Evolutionary conservation across 1,284 basidiomycete genomes (phyloP), one percentile per base, ranked within the genome.

Genomic region (Veloboletus limbatus): DNA sequence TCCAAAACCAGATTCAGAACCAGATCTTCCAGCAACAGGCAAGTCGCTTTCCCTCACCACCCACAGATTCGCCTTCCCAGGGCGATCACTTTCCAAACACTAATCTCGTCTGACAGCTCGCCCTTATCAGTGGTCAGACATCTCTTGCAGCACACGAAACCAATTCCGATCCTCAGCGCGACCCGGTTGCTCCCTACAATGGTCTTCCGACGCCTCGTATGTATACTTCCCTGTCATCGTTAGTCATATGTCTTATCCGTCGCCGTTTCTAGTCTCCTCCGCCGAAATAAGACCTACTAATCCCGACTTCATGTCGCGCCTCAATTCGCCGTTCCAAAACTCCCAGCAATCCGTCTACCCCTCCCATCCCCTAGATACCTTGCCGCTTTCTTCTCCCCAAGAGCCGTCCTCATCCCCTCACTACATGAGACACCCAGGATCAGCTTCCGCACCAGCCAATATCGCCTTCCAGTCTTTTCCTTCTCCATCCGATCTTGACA

Each of bases 11-110:
- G 69, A 88, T 91, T 47, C 88, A 90, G 63, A 81, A 80, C 47
- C 85, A 89, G 71, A 88, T 91, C 48, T 85, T 91, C 47, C 88
- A 90, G 57, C 88, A 90, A 60, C 88, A 90, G 81, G 88, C 83
- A 54, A 45, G 73, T 55, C 43, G 13, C 9, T 42, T 35, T 32
- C 25, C 22, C 24, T 27, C 22, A n/a, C 35, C 25, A 39, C 46
- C 38, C 43, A 38, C 22, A n/a, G 33, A 40, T 42, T 38, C 22
- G n/a, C 27, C 20, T 26, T 30, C 27, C 27, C 2, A 6, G 21
- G 30, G 3, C 37, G 45, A 54, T 65, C 48, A 41, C 35, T 17
- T 34, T 17, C 32, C 21, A 35, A 46, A 47, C 41, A 36, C 47
- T 59, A 22, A 54, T 49, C 30, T 35, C 20, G 37, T 31, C 39